These are phyloP conservation scores for Solanum pinnatisectum DNA, from an alignment of 257 asterid species.

Conservation along the genomic window DNA sequence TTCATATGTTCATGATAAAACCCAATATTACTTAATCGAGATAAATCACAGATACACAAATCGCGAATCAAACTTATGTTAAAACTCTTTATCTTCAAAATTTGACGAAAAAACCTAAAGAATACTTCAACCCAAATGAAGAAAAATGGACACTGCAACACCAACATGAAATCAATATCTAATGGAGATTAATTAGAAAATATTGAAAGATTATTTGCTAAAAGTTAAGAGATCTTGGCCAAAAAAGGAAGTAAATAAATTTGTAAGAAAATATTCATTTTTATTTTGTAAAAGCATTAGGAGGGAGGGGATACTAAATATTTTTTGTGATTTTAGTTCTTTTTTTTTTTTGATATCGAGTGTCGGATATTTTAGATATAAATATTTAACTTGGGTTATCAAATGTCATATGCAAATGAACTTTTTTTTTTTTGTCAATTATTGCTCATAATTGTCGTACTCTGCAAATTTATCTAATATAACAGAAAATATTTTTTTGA, in stretches of 20 bases:
- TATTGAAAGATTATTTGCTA: not conserved
- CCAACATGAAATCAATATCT: no score
- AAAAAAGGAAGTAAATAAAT: not conserved
- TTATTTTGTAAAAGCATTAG: not conserved
- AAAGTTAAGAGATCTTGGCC: not conserved
- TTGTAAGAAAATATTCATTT: not conserved
- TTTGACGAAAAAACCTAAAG: not conserved
- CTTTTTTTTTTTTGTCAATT: no score
- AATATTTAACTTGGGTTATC: no score
- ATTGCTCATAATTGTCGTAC: no score
- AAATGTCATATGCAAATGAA: no score
- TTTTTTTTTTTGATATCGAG: no score
- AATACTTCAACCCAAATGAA: no score
- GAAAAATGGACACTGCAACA: no score
- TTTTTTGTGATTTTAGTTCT: no score
- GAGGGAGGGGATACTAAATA: not conserved
- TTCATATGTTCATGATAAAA: not conserved
- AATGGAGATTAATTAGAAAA: not conserved
- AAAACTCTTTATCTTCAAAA: not conserved
- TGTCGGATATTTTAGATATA: no score
- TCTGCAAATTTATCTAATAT: no score
- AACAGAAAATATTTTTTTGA: no score
- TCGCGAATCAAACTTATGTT: not conserved
- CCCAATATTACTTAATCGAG: not conserved
- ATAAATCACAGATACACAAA: not conserved